Conservation (phyloP, 345 rosid species). For the Dipteronia dyeriana region DNA sequence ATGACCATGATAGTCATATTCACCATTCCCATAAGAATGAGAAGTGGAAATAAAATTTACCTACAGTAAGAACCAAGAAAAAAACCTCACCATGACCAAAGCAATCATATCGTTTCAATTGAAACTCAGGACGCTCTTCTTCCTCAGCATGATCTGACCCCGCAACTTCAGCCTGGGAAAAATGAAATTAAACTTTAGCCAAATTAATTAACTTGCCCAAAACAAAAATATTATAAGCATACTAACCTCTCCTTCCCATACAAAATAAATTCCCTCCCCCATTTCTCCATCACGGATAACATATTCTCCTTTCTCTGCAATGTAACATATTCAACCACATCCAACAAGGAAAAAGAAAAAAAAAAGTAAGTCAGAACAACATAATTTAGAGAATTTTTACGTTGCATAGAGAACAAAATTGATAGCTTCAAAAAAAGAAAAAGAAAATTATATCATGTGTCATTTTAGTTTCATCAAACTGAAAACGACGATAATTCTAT, state of each 20-base stretch:
- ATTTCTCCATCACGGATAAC: slow-evolving; percentile 69
- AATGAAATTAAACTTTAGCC: slow-evolving; percentile 7
- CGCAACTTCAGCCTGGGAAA: slow-evolving; percentile 73
- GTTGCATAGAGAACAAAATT: not conserved
- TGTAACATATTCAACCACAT: slow-evolving; percentile 16
- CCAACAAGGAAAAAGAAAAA: not conserved
- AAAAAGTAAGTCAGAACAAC: not conserved
- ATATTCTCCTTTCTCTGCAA: slow-evolving; percentile 69
- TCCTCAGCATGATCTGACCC: slow-evolving; percentile 61
- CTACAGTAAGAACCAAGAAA: not conserved
- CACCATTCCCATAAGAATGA: too few relatives aligned
- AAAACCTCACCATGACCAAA: slow-evolving; percentile 71
- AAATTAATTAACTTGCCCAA: not conserved
- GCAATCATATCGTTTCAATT: slow-evolving; percentile 74
- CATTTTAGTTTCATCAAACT: not conserved
- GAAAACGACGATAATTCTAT: not conserved
- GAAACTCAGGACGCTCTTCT: slow-evolving; percentile 67
- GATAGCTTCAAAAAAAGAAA: not conserved
- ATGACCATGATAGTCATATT: too few relatives aligned
- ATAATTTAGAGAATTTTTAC: not conserved
- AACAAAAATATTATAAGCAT: slow-evolving; percentile 4
- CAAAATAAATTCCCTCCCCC: slow-evolving; percentile 81
- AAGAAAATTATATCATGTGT: too few relatives aligned
- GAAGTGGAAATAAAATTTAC: not conserved
- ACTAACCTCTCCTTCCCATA: slow-evolving; percentile 90